Evolutionary conservation across 805 yeast genomes (phyloP).

Genomic region (Zygosaccharomyces kombuchaensis): DNA sequence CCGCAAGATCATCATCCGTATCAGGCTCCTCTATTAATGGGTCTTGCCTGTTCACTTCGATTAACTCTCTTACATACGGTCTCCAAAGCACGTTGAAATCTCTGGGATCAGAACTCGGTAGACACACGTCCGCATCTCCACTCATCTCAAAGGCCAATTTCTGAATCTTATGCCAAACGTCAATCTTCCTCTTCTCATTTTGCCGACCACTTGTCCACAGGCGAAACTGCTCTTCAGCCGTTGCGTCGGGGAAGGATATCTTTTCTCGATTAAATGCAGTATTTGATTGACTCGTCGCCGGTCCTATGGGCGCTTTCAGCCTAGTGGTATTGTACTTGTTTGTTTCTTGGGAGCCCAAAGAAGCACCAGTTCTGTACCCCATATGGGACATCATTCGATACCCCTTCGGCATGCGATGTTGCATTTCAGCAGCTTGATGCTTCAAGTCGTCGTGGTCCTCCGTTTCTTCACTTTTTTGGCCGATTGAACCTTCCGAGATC

Average conservation of each 20-base stretch:
- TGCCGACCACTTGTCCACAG: conserved; percentile 18
- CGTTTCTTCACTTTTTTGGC: not conserved
- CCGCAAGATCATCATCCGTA: conserved; percentile 1
- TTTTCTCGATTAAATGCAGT: not conserved
- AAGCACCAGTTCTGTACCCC: conserved; percentile 51
- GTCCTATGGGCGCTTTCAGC: conserved; percentile 3
- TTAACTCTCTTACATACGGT: conserved; percentile 27
- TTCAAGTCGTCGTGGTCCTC: not conserved
- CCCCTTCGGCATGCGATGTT: conserved; percentile 38
- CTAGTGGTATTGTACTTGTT: not conserved
- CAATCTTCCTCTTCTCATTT: conserved; percentile 10
- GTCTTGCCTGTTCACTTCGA: conserved; percentile 9
- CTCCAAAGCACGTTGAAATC: conserved; percentile 44
- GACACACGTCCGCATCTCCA: conserved; percentile 35
- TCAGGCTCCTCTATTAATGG: conserved; percentile 14
- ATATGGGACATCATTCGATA: conserved; percentile 52
- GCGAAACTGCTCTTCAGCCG: conserved; percentile 15
- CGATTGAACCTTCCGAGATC: not conserved
- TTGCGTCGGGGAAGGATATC: not conserved
- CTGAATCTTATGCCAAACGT: conserved; percentile 34
- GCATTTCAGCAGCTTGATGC: not conserved
- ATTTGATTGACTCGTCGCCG: not conserved
- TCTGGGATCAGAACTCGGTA: conserved; percentile 25
- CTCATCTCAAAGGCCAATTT: conserved; percentile 41
- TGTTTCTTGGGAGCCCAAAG: conserved; percentile 36